Evolutionary conservation across 2,329 filamentous ascomycete species (phyloP).

Genomic region (Colletotrichum simmondsii): DNA sequence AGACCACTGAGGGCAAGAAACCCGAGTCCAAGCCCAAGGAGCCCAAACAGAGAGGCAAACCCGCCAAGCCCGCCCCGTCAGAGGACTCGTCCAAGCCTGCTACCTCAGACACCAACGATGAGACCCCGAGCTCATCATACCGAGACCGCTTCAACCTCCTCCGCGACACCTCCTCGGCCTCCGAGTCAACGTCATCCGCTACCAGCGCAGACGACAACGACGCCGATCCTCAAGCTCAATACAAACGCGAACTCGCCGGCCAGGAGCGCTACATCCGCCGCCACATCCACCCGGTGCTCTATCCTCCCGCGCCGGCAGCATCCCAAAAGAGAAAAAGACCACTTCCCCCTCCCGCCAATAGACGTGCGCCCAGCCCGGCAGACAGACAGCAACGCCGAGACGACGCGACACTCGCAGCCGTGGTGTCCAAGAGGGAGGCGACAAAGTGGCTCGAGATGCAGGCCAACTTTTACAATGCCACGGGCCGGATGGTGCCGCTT

Average conservation of each 20-base stretch:
- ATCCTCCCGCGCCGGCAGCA: slow-evolving; percentile 41
- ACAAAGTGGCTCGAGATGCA: slow-evolving; percentile 55
- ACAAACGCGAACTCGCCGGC: slow-evolving; percentile 35
- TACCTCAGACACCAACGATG: slow-evolving; percentile 21
- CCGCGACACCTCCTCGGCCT: slow-evolving; percentile 41
- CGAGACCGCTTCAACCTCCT: slow-evolving; percentile 35
- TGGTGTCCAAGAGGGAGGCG: slow-evolving; percentile 46
- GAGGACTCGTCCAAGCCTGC: not conserved
- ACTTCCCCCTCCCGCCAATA: not conserved
- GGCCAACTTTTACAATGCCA: slow-evolving; percentile 55
- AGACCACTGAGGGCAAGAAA: slow-evolving; percentile 19
- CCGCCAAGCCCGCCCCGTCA: slow-evolving; percentile 17
- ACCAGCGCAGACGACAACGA: slow-evolving; percentile 26
- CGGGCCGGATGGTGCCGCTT: slow-evolving; percentile 52
- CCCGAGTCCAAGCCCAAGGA: slow-evolving; percentile 4
- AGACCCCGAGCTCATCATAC: slow-evolving; percentile 17
- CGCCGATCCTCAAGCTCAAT: slow-evolving; percentile 16
- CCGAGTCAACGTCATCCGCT: slow-evolving; percentile 35
- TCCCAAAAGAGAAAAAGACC: slow-evolving; percentile 38
- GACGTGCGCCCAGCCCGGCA: slow-evolving; percentile 18
- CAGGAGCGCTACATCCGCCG: slow-evolving; percentile 45
- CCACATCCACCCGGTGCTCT: slow-evolving; percentile 44
- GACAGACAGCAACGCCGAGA: slow-evolving; percentile 38
- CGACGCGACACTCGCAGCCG: slow-evolving; percentile 47
- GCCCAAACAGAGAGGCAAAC: slow-evolving; percentile 16